Conservation (phyloP, 768 basidiomycete species). For the Mycena leptocephala region DNA sequence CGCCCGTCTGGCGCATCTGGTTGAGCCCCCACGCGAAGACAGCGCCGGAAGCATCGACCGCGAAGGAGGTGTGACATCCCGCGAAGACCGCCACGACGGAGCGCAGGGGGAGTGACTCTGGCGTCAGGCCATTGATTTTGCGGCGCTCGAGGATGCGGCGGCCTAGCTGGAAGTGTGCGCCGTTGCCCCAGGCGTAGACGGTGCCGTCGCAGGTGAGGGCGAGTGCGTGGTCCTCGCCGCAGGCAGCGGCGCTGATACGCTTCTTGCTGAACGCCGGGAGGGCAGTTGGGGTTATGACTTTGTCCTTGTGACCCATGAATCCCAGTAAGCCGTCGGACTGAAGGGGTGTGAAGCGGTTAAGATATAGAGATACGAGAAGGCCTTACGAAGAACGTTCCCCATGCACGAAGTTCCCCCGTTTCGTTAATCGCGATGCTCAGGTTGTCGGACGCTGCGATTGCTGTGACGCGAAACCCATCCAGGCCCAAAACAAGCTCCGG, state of each 20-base stretch:
- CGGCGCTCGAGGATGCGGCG: constrained; percentile 23
- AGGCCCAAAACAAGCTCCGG: constrained; percentile 24
- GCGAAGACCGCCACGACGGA: constrained; percentile 28
- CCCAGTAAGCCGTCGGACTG: constrained; percentile 28
- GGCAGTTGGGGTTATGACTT: constrained; percentile 12
- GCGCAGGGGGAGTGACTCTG: constrained; percentile 23
- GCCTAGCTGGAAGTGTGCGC: constrained; percentile 25
- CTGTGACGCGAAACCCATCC: constrained; percentile 19
- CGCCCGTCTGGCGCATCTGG: constrained; percentile 32
- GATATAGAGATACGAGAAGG: not conserved
- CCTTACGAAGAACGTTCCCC: constrained; percentile 33
- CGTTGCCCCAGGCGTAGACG: constrained; percentile 35
- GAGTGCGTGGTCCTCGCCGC: constrained; percentile 34
- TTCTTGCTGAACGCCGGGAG: constrained; percentile 22
- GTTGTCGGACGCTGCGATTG: constrained; percentile 30
- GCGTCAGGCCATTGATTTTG: constrained; percentile 19
- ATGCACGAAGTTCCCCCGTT: constrained; percentile 30
- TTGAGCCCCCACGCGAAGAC: constrained; percentile 37
- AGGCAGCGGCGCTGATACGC: constrained; percentile 20
- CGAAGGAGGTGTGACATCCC: constrained; percentile 31
- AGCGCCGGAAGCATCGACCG: constrained; percentile 21
- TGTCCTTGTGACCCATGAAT: constrained; percentile 28
- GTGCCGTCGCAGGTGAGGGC: constrained; percentile 29
- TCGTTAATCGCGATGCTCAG: constrained; percentile 28
- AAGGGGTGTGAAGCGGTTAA: not conserved